phyloP scores from a whole-genome alignment of 2,329 filamentous ascomycete species.

The Talaromyces funiculosus region DNA sequence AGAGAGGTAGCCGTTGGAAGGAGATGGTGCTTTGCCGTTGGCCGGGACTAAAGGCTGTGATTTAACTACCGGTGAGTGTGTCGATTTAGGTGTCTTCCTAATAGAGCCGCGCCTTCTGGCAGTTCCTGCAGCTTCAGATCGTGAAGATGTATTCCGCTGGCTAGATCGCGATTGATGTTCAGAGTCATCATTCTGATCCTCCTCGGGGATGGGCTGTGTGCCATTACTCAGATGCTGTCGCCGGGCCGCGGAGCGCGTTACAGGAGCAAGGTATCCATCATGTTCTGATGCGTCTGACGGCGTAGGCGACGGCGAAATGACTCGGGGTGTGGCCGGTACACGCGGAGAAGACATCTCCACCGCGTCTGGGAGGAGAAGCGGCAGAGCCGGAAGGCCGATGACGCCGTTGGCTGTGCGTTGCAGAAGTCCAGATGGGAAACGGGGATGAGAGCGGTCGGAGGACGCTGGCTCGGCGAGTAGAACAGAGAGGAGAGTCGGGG shows the following conservation, averaged over 20 bases:
- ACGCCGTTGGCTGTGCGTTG: constrained; percentile 23
- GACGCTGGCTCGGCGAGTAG: constrained; percentile 18
- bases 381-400: constrained; percentile 39
- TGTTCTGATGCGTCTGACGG: constrained; percentile 46
- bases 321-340: constrained; percentile 66
- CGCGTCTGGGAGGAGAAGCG: constrained; percentile 37
- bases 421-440: constrained; percentile 10
- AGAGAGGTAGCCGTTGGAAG: constrained; percentile 63
- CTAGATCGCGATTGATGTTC: constrained; percentile 60
- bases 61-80: constrained; percentile 31
- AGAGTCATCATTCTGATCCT: constrained; percentile 42
- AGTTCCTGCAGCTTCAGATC: constrained; percentile 25
- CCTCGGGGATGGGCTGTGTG: constrained; percentile 56
- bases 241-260: constrained; percentile 66
- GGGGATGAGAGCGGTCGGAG: constrained; percentile 7
- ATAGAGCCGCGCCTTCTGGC: constrained; percentile 39
- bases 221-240: constrained; percentile 51
- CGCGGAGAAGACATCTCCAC: constrained; percentile 45
- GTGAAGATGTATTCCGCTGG: constrained; percentile 61
- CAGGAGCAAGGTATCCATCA: constrained; percentile 65
- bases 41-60: constrained; percentile 28
- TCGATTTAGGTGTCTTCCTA: constrained; percentile 38
- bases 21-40: constrained; percentile 31
- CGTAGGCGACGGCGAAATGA: constrained; percentile 83
- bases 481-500: constrained; percentile 19